Base-by-base conservation (phyloP, 352 stramenopile species). In the Pythium dissotocum region DNA sequence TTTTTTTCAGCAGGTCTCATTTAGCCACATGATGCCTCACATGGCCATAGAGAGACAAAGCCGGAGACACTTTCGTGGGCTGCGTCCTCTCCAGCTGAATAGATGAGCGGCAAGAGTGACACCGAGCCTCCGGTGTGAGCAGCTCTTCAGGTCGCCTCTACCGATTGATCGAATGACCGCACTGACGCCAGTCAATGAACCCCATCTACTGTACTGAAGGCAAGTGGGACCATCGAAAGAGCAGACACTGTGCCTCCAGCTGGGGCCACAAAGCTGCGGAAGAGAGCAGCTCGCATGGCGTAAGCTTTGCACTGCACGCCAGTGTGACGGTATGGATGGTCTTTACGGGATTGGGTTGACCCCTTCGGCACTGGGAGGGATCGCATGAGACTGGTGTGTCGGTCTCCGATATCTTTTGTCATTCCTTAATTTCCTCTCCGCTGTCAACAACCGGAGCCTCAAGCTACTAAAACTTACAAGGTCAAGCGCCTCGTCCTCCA, bases 371-470 rank as follows among this genome's bases (percentile, higher is more conserved):
- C 21, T 24, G 21, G 21, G 21, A 24, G 21, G 21, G 21, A 24
- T 24, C 21, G 21, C 21, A 24, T 24, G 36, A 42, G 36, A 10
- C 36, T 10, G 36, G 21, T 24, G 6, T 42, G 36, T 42, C 36
- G 6, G 36, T 42, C 36, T 42, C 36, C 2, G 7, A 16, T 9
- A 2, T 2, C 4, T 52, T 52, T 7, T 12, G 18, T 52, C 44
- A 52, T 52, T 52, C 44, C 16, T 52, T 7, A 52, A 52, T 52
- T 52, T 28, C 16, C 44, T 52, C 44, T 52, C 44, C 44, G 21
- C 44, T 28, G 16, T 28, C 18, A 52, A 28, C 14, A 24, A 28
- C 6, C 44, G 44, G 44, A 52, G 44, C 44, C 21, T 24, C 36
- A 42, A 52, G 16, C 42, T 7, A 21, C 10, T 52, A 13, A 42